phyloP scores from a whole-genome alignment of 495 filamentous ascomycete genomes.

The Neurospora cerealis region DNA sequence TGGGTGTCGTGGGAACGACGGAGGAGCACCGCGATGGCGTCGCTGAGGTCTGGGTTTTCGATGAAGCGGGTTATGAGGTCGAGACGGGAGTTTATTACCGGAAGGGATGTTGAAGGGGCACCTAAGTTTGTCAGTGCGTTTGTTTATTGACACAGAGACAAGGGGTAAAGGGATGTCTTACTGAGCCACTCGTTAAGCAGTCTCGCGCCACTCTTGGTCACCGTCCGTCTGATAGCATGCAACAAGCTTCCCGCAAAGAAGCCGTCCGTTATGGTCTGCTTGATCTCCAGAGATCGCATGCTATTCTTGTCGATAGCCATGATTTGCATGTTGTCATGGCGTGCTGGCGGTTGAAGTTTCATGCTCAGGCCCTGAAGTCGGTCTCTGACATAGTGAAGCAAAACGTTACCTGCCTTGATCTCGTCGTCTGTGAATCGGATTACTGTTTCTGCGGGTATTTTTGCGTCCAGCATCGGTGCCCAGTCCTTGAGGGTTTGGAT shows the following conservation, averaged over 20 bases:
- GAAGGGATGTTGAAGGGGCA: conserved; percentile 74
- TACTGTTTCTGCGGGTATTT: conserved; percentile 34
- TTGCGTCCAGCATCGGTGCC: conserved; percentile 65
- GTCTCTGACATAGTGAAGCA: conserved; percentile 74
- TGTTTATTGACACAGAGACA: not conserved
- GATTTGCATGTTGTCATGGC: conserved; percentile 58
- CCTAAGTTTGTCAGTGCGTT: conserved; percentile 26
- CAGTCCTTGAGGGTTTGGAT: conserved; percentile 54
- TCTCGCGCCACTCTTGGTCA: conserved; percentile 81
- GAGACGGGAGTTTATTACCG: conserved; percentile 68
- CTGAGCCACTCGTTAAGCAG: conserved; percentile 75
- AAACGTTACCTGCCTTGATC: conserved; percentile 55
- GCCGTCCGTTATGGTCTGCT: conserved; percentile 70
- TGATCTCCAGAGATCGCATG: conserved; percentile 81
- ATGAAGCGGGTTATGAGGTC: conserved; percentile 73
- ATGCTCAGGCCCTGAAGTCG: conserved; percentile 69
- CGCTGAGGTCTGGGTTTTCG: conserved; percentile 49
- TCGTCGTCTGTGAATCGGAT: conserved; percentile 41
- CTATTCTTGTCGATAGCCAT: conserved; percentile 91
- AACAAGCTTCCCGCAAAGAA: conserved; percentile 70
- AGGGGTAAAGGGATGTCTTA: conserved; percentile 23
- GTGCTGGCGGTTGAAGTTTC: conserved; percentile 74
- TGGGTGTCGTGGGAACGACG: conserved; percentile 75
- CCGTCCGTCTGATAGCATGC: conserved; percentile 77
- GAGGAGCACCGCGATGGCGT: conserved; percentile 56